Evolutionary conservation across 2,329 filamentous ascomycete species (phyloP), one percentile per base, ranked within the genome.

Genomic region (Aciculosporium take): DNA sequence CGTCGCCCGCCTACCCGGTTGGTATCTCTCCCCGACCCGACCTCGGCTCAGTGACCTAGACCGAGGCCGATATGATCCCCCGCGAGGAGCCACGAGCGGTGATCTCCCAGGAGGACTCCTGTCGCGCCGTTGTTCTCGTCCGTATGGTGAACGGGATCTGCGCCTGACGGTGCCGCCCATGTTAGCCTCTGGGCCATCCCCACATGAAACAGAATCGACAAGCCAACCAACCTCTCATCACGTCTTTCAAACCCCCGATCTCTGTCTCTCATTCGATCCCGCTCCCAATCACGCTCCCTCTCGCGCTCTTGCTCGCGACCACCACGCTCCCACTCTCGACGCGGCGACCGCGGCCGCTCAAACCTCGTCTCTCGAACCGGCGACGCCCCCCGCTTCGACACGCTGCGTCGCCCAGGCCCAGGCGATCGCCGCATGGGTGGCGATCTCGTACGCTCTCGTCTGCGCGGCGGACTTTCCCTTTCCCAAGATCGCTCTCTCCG

Each of bases 81-180:
- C 61, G 8, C 60, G 54, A 28, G 60, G 45, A 10, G 47, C 55
- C 21, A 50, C 39, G 7, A 53, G 51, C 17, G 57, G 53, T 2
- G 53, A 55, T 39, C 53, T 53, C 18, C 50, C 48, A 5, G 48
- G 49, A 15, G 57, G 58, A n/a, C 45, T 56, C 47, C 58, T 56
- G 7, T 59, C 58, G 20, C 58, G 63, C n/a, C n/a, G n/a, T 23
- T 59, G 65, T 45, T 73, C 69, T 52, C 68, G 61, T 30, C 63
- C 62, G 44, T 64, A 66, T 1, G 72, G 72, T 27, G 72, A 76
- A 37, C 73, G 65, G 20, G 73, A 76, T 49, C 72, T 63, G 46
- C 70, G 65, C 55, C 69, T 72, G 48, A 47, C 20, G 27, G 28
- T n/a, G 21, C 15, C 20, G 32, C 35, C 46, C 13, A 4, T 12